A percentile compares a stretch with the other conserved stretches of the same genome.
Conservation (phyloP, 768 basidiomycete genomes). For the Suillus alpinus region DNA sequence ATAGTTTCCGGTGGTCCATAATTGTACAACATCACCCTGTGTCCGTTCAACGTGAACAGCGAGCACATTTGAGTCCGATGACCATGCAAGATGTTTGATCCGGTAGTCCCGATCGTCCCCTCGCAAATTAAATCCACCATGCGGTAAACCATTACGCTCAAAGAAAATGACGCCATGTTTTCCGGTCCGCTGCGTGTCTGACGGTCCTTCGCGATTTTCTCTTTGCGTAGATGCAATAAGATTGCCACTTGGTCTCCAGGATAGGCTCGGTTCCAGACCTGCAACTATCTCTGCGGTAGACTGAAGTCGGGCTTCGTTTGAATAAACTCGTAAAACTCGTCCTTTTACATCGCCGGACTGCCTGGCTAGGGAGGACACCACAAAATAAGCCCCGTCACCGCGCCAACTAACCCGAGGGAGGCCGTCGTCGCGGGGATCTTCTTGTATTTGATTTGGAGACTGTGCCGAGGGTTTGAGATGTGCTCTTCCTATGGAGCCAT, state of each 20-base stretch:
- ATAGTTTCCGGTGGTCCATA: conserved; percentile 95
- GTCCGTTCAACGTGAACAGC: conserved; percentile 79
- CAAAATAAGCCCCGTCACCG: conserved; percentile 89
- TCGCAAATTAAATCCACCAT: conserved; percentile 80
- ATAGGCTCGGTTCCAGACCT: conserved; percentile 75
- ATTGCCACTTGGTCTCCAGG: conserved; percentile 89
- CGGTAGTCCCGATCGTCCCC: conserved; percentile 59
- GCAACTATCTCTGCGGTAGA: conserved; percentile 82
- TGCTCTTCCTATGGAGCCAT: conserved; percentile 89
- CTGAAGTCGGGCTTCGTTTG: conserved; percentile 59
- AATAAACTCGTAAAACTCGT: conserved; percentile 30
- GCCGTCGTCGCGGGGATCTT: conserved; percentile 69
- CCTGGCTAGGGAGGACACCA: conserved; percentile 71
- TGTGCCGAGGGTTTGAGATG: conserved; percentile 52
- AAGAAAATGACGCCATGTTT: conserved; percentile 90
- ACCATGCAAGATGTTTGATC: conserved; percentile 82
- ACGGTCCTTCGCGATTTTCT: conserved; percentile 70
- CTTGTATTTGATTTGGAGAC: conserved; percentile 37
- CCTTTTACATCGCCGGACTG: conserved; percentile 19
- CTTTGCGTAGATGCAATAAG: conserved; percentile 80
- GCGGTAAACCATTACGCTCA: conserved; percentile 90
- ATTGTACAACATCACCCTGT: conserved; percentile 77
- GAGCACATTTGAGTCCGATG: conserved; percentile 81
- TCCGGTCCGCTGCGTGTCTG: conserved; percentile 61
- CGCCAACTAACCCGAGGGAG: conserved; percentile 85